Percentiles rank a stretch among this genome's conserved stretches.
phyloP scores from a whole-genome alignment of 768 basidiomycete genomes.

The Kwoniella sp. region DNA sequence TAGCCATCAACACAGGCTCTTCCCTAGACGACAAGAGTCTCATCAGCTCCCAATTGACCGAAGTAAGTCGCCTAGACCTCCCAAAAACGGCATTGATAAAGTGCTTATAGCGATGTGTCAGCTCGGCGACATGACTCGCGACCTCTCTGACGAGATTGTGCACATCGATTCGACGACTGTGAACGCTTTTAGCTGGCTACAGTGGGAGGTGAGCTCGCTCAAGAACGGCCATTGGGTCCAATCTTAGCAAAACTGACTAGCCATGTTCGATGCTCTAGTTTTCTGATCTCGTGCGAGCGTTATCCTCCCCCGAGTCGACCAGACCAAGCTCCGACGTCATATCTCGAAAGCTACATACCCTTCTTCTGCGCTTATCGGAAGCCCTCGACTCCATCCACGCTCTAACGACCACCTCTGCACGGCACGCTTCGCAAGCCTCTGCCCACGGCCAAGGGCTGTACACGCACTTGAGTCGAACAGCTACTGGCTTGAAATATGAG shows the following conservation, averaged over 20 bases:
- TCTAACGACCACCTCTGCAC: slow-evolving; percentile 21
- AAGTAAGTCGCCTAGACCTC: slow-evolving; percentile 31
- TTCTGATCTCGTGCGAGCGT: slow-evolving; percentile 29
- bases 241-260: no score
- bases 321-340: slow-evolving; percentile 29
- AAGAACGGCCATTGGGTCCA: background rate
- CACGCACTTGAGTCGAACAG: slow-evolving; percentile 16
- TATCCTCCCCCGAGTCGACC: slow-evolving; percentile 17
- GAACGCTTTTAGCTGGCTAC: slow-evolving; percentile 47
- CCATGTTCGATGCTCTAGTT: slow-evolving; percentile 32
- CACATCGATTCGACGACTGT: slow-evolving; percentile 43
- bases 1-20: slow-evolving; percentile 36
- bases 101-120: slow-evolving; percentile 7
- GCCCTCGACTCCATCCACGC: slow-evolving; percentile 33
- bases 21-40: slow-evolving; percentile 39
- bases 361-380: slow-evolving; percentile 33
- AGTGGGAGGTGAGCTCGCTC: slow-evolving; percentile 44
- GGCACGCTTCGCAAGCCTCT: slow-evolving; percentile 28
- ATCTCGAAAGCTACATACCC: slow-evolving; percentile 34
- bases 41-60: slow-evolving; percentile 34
- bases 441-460: slow-evolving; percentile 23
- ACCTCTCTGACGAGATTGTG: slow-evolving; percentile 44
- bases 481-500: slow-evolving; percentile 23
- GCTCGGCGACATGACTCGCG: slow-evolving; percentile 48
- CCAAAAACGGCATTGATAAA: no score